These are phyloP conservation scores for Dichotomocladium elegans DNA, from an alignment of 371 early-diverging fungal species.

Conservation along the genomic window DNA sequence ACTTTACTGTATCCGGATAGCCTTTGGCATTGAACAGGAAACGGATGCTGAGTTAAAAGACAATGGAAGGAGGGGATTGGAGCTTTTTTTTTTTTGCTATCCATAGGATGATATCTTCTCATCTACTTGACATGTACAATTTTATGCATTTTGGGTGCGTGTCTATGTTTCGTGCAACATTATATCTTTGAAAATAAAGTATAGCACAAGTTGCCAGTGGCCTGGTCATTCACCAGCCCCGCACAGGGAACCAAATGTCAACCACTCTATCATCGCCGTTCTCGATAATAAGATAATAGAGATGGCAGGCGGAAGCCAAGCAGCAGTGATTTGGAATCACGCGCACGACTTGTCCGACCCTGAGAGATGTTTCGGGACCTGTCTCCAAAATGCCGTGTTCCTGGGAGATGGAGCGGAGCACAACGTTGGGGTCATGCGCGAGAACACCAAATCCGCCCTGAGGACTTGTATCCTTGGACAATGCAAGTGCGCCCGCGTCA, in stretches of 20 bases:
- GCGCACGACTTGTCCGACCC: slow-evolving; percentile 22
- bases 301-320: slow-evolving; percentile 30
- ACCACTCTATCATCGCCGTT: slow-evolving; percentile 25
- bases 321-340: slow-evolving; percentile 44
- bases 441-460: slow-evolving; percentile 43
- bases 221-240: slow-evolving; percentile 47
- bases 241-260: slow-evolving; percentile 47
- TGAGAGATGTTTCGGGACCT: slow-evolving; percentile 2
- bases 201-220: too few species aligned
- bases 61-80: too few species aligned
- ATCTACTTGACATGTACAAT: too few species aligned
- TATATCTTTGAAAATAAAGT: too few species aligned
- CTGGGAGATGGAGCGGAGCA: slow-evolving; percentile 16
- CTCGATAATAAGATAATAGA: slow-evolving; percentile 35
- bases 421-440: slow-evolving; percentile 4
- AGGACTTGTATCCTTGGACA: slow-evolving; percentile 41
- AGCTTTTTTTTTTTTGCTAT: too few species aligned
- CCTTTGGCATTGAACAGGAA: too few species aligned
- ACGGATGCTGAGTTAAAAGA: too few species aligned
- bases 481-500: slow-evolving; percentile 43
- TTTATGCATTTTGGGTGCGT: too few species aligned
- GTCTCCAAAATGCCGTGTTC: slow-evolving; percentile 36
- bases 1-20: too few species aligned
- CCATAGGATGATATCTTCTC: too few species aligned
- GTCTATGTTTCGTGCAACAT: too few species aligned